Percentiles rank a stretch among this genome's conserved stretches.
phyloP scores from a whole-genome alignment of 140 eudicot species.

The Artemisia princeps region DNA sequence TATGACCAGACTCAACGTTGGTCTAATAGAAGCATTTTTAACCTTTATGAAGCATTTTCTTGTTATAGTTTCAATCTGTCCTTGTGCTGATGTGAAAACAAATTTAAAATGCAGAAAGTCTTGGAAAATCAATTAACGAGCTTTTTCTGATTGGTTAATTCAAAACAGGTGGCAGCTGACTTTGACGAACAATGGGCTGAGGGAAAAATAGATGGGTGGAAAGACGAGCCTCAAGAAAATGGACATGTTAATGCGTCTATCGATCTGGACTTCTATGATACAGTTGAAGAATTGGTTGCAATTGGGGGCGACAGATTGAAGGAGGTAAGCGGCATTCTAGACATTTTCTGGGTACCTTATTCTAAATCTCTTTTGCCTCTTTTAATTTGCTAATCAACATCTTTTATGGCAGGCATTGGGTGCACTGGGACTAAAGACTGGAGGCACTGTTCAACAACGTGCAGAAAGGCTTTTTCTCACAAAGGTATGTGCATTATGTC shows the following conservation, averaged over 20 bases:
- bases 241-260: slow-evolving; percentile 47
- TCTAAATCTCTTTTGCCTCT: no score
- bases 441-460: slow-evolving; percentile 92
- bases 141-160: slow-evolving; percentile 9
- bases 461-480: slow-evolving; percentile 97
- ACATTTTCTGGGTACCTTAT: not conserved
- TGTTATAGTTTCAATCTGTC: not conserved
- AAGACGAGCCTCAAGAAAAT: slow-evolving; percentile 54
- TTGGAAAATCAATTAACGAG: not conserved
- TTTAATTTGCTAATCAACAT: slow-evolving; percentile 4
- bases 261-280: slow-evolving; percentile 75
- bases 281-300: slow-evolving; percentile 72
- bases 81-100: not conserved
- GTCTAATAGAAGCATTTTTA: no score
- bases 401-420: slow-evolving; percentile 61
- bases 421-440: slow-evolving; percentile 81
- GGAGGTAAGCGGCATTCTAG: slow-evolving; percentile 47
- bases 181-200: slow-evolving; percentile 79
- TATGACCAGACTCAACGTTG: no score
- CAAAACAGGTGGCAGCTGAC: slow-evolving; percentile 63
- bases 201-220: slow-evolving; percentile 76
- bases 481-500: slow-evolving; percentile 40
- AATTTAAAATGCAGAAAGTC: not conserved
- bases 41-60: no score
- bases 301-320: slow-evolving; percentile 86